Percentiles rank a stretch among this genome's conserved stretches.
These are phyloP conservation scores for Debaryomyces hansenii DNA, from an alignment of 805 yeast species.

Conservation along the genomic window DNA sequence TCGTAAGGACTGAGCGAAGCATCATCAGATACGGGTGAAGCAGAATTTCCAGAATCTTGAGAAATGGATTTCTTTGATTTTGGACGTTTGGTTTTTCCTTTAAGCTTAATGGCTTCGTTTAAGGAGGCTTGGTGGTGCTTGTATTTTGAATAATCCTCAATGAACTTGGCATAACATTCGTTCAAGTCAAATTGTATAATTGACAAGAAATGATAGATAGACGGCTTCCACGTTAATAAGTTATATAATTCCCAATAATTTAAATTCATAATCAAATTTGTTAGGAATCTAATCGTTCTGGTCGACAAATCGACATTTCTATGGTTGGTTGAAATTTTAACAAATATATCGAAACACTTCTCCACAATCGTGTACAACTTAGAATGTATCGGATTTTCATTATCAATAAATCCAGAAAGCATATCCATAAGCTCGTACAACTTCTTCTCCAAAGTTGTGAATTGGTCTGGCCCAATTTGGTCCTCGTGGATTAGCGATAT, in stretches of 20 bases:
- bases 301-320: conserved; percentile 32
- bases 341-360: conserved; percentile 37
- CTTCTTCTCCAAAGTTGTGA: conserved; percentile 21
- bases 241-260: conserved; percentile 48
- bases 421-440: conserved; percentile 21
- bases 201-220: conserved; percentile 38
- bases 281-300: conserved; percentile 35
- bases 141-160: conserved; percentile 31
- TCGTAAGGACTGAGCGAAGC: conserved; percentile 6
- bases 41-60: conserved; percentile 1
- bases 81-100: neutral
- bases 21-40: conserved; percentile 6
- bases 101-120: neutral
- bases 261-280: conserved; percentile 34
- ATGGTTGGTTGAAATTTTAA: conserved; percentile 33
- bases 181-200: conserved; percentile 40
- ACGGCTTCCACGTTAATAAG: conserved; percentile 41
- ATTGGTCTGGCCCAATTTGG: conserved; percentile 13
- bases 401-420: conserved; percentile 20
- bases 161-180: conserved; percentile 38
- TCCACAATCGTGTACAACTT: conserved; percentile 35
- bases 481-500: conserved; percentile 24
- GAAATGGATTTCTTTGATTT: conserved; percentile 1
- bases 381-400: conserved; percentile 28
- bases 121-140: neutral